Percentiles rank a stretch among this genome's conserved stretches.
Conservation (phyloP, 2,329 filamentous ascomycete genomes). For the Pseudogymnoascus sp. region DNA sequence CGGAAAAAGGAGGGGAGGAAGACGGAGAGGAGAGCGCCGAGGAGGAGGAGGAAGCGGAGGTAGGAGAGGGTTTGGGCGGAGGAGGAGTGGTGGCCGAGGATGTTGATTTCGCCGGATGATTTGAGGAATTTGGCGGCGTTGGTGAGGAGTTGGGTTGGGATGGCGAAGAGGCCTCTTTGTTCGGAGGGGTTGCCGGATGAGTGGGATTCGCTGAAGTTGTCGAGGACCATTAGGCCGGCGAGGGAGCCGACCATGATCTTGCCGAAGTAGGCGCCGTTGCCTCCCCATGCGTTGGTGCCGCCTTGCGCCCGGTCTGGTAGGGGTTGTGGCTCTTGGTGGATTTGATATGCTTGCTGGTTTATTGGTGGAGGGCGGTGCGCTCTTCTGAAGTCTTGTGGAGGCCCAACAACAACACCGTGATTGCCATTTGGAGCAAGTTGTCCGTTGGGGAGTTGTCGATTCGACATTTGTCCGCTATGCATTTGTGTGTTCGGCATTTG, state of each 20-base stretch:
- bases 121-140: conserved; percentile 42
- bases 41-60: conserved; percentile 46
- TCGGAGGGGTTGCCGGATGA: conserved; percentile 53
- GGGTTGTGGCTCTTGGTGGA: conserved; percentile 33
- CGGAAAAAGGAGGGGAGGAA: conserved; percentile 50
- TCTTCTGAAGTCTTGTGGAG: conserved; percentile 56
- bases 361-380: conserved; percentile 22
- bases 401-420: conserved; percentile 55
- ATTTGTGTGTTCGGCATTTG: not conserved
- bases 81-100: conserved; percentile 49
- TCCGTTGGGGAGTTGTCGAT: conserved; percentile 19
- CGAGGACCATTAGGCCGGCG: conserved; percentile 85
- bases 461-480: conserved; percentile 15
- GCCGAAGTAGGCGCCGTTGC: conserved; percentile 50
- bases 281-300: conserved; percentile 54
- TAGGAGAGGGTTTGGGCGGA: conserved; percentile 42
- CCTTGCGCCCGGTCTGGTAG: conserved; percentile 50
- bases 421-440: conserved; percentile 31
- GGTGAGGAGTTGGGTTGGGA: conserved; percentile 55
- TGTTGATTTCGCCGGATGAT: conserved; percentile 37
- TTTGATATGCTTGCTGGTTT: conserved; percentile 29
- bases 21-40: conserved; percentile 50
- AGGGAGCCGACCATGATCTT: conserved; percentile 92
- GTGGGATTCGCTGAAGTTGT: conserved; percentile 61
- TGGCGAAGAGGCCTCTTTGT: conserved; percentile 57